Evolutionary conservation across 768 basidiomycete species (phyloP), one percentile per base, ranked within the genome.

Genomic region (Rhodotorula toruloides): DNA sequence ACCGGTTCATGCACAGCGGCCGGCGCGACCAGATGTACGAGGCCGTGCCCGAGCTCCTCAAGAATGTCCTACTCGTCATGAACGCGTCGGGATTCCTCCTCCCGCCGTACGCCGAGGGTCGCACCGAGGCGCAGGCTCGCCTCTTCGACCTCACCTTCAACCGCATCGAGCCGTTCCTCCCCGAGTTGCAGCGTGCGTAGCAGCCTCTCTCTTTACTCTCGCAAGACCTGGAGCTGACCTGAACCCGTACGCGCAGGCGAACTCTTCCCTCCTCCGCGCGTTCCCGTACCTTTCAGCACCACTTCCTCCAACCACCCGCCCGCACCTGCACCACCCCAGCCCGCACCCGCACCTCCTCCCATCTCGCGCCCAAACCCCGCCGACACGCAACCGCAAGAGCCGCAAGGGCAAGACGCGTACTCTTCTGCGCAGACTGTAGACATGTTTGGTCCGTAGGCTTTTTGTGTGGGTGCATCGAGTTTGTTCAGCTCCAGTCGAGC

Each of bases 41-140:
- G 77, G 94, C 94, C 0, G 83, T 96, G 27, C 91, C 91, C 2
- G 96, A 99, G 78, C 93, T 92, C 2, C 82, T 99, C 73, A 98
- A 97, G 80, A 98, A 98, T 74, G 89, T 94, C 54, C 79, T 99
- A 22, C 83, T 98, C 54, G 94, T 99, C 54, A 93, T 99, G 91
- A 87, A 92, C 73, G 90, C 92, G 2, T 87, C 87, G 2, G 83
- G 84, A 9, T 86, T 93, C 61, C 84, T 99, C 25, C 83, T 90
- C 8, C 89, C 90, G 7, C 86, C 84, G 0, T 47, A 53, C 48
- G 68, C 48, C 42, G 62, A 67, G 2, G 36, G 32, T 2, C 57
- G 85, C 85, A 60, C 81, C 80, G 52, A 86, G 86, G 76, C 82
- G 81, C 67, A 86, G 83, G 6, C 68, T 17, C 52, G 42, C 13